Evolutionary conservation across 768 basidiomycete genomes (phyloP), one percentile per base, ranked within the genome.

Genomic region (Dentipellis sp.): DNA sequence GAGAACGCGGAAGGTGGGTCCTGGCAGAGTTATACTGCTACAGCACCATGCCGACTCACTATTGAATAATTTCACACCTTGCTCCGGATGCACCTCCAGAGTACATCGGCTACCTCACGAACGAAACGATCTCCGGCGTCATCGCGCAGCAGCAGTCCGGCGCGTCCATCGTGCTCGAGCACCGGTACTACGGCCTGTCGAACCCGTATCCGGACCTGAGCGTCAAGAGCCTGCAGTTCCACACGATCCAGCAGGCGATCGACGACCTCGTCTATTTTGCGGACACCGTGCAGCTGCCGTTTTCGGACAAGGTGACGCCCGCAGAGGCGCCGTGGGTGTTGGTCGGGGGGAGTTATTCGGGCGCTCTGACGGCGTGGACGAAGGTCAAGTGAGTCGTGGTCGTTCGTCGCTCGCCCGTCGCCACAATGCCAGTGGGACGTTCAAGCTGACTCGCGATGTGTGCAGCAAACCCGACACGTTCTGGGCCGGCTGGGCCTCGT

Each of bases 131-230:
- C 59, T 81, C 76, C 58, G 86, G 86, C 14, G 71, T 74, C 52
- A 80, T 86, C 58, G 82, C 84, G 10, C 80, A 85, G 63, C 80
- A 83, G 65, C 74, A 85, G 56, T 78, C 78, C 37, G 86, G 82
- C 19, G 80, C 80, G 16, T 76, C 79, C 5, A 72, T 88, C 59
- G 70, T 88, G 29, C 58, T 88, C 22, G 86, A 89, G 62, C 87
- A 89, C 63, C 77, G 88, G 21, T 90, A 83, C 73, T 88, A 82
- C 59, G 87, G 87, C 12, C 68, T 78, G n/a, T 88, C 86, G 56
- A 90, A 87, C 64, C 87, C 87, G 4, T 76, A 74, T 50, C 71
- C 76, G 17, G 75, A 88, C 65, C 75, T 89, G 23, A 78, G 72
- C 36, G 77, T 77, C 34, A 67, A 75, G 61, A 86, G 82, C 63